These are phyloP conservation scores for Colletotrichum paranaense DNA, from an alignment of 2,329 filamentous ascomycete species.

Conservation along the genomic window DNA sequence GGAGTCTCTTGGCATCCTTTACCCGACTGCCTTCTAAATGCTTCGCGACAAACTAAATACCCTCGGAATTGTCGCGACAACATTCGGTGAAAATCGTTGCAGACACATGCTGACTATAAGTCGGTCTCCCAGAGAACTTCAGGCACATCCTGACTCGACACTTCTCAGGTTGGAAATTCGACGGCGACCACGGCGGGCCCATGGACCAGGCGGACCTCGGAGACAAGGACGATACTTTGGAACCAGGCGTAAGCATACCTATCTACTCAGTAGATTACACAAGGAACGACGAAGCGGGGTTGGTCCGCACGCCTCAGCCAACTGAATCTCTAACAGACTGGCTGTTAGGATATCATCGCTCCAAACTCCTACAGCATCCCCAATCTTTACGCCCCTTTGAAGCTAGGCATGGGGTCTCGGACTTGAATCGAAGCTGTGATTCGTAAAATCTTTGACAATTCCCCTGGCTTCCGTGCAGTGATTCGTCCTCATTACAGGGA, in stretches of 20 bases:
- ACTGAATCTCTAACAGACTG: constrained; percentile 21
- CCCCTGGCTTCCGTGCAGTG: constrained; percentile 3
- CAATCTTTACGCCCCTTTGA: constrained; percentile 1
- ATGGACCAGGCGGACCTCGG: not conserved
- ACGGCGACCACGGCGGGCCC: constrained; percentile 6
- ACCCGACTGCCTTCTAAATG: not conserved
- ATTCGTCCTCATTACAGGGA: not conserved
- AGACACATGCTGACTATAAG: not conserved
- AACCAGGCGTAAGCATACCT: not conserved
- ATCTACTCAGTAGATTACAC: not conserved
- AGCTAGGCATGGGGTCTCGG: not conserved
- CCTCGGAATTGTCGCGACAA: not conserved
- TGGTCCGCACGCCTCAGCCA: not conserved
- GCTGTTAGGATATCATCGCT: constrained; percentile 1
- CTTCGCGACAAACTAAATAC: not conserved
- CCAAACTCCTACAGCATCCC: constrained; percentile 2
- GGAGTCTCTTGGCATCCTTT: not conserved
- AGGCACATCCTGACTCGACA: not conserved
- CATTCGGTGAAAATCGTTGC: not conserved
- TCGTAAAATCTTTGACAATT: constrained; percentile 7
- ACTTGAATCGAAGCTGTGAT: constrained; percentile 16
- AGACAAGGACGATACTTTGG: not conserved
- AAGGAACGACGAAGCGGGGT: constrained; percentile 10
- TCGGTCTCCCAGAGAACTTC: not conserved
- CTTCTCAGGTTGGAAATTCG: not conserved